Evolutionary conservation across 2,329 filamentous ascomycete species (phyloP).

Genomic region (Pseudogymnoascus sp.): DNA sequence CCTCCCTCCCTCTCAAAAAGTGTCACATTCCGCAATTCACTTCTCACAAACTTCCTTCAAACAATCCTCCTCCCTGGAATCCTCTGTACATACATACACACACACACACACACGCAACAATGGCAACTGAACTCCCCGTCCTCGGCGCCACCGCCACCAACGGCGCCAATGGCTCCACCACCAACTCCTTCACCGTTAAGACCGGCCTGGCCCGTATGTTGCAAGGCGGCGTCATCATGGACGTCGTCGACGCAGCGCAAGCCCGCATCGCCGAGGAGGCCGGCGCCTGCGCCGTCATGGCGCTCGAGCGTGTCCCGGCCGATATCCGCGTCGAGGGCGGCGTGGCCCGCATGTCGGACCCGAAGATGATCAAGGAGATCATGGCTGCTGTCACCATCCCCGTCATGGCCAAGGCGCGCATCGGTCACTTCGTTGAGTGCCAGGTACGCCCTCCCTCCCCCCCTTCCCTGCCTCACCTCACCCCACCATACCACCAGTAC

Average conservation of each 20-base stretch:
- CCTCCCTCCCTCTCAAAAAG: background rate
- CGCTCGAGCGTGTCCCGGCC: constrained; percentile 90
- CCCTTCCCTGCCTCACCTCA: background rate
- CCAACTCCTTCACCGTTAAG: constrained; percentile 70
- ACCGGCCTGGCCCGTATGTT: constrained; percentile 94
- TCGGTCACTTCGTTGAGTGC: constrained; percentile 96
- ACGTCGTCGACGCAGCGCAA: constrained; percentile 86
- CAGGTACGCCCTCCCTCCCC: constrained; percentile 42
- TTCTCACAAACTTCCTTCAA: background rate
- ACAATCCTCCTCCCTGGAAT: background rate
- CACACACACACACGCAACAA: constrained; percentile 18
- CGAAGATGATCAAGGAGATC: constrained; percentile 88
- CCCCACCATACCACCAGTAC: background rate
- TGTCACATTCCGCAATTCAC: background rate
- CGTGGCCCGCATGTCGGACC: constrained; percentile 95
- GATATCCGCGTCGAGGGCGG: constrained; percentile 90
- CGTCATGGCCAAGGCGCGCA: constrained; percentile 98
- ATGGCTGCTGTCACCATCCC: constrained; percentile 92
- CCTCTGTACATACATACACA: background rate
- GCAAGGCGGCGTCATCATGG: constrained; percentile 99
- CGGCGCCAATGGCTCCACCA: constrained; percentile 26
- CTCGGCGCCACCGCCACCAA: constrained; percentile 16
- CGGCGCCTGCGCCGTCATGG: constrained; percentile 95
- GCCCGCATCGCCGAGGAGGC: constrained; percentile 96
- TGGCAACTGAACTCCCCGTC: constrained; percentile 40